These are phyloP conservation scores for Dendryphion nanum DNA, from an alignment of 2,329 filamentous ascomycete species.

Conservation along the genomic window DNA sequence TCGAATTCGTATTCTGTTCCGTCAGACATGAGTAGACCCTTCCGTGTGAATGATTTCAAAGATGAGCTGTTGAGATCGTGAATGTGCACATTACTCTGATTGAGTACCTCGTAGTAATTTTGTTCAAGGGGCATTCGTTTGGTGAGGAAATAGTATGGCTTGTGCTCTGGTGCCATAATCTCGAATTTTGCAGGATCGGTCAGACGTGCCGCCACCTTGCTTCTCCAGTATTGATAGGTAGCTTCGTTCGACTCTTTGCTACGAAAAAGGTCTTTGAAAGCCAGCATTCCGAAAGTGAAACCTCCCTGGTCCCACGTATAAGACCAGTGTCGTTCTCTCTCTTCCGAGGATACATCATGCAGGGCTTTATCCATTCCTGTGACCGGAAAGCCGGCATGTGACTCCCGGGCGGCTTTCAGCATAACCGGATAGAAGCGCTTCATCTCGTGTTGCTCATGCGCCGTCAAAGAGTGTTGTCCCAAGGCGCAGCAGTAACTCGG, in stretches of 20 bases:
- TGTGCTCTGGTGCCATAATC: not conserved
- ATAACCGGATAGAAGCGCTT: not conserved
- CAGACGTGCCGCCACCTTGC: slow-evolving; percentile 33
- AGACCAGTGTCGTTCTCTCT: not conserved
- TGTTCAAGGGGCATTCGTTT: slow-evolving; percentile 41
- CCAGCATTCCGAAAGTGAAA: slow-evolving; percentile 5
- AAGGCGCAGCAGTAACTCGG: not conserved
- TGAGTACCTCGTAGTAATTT: slow-evolving; percentile 39
- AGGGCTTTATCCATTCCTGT: not conserved
- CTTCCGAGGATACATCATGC: not conserved
- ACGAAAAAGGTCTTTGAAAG: slow-evolving; percentile 28
- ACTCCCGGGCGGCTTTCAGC: not conserved
- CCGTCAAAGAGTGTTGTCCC: not conserved
- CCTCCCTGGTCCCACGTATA: not conserved
- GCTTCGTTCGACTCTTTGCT: slow-evolving; percentile 35
- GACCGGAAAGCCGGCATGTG: not conserved
- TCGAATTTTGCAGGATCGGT: slow-evolving; percentile 22
- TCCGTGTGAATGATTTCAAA: too few relatives aligned
- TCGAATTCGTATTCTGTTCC: slow-evolving; percentile 44
- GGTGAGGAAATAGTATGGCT: slow-evolving; percentile 38
- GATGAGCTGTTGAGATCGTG: too few relatives aligned
- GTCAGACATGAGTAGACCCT: slow-evolving; percentile 47
- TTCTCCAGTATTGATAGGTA: slow-evolving; percentile 41
- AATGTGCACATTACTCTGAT: slow-evolving; percentile 36
- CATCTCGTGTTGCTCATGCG: not conserved